Percentiles rank a stretch among this genome's conserved stretches.
phyloP scores from a whole-genome alignment of 805 yeast species.

The Alloascoidea hylecoeti region DNA sequence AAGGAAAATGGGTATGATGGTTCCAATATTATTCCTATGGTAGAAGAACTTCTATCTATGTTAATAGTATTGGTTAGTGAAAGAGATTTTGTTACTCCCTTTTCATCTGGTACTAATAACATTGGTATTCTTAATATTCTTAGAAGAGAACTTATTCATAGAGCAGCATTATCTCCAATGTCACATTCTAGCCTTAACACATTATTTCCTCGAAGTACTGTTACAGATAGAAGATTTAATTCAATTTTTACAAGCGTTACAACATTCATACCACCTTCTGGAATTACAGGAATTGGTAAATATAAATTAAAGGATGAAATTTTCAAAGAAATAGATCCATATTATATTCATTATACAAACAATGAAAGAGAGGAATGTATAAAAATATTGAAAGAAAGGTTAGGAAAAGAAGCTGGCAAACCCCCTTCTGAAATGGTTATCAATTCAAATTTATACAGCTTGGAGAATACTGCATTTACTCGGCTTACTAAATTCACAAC shows the following conservation, averaged over 20 bases:
- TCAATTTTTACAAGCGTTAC: constrained; percentile 41
- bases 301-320: constrained; percentile 52
- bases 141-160: constrained; percentile 67
- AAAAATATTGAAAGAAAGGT: constrained; percentile 36
- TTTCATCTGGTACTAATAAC: too few species aligned
- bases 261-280: constrained; percentile 43
- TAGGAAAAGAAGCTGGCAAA: constrained; percentile 23
- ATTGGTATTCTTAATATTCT: constrained; percentile 34
- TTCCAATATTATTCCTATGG: constrained; percentile 36
- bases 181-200: constrained; percentile 57
- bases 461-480: constrained; percentile 25
- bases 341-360: constrained; percentile 60
- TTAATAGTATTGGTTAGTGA: constrained; percentile 59
- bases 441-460: constrained; percentile 30
- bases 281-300: constrained; percentile 41
- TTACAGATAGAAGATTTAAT: constrained; percentile 64
- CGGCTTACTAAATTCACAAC: constrained; percentile 36
- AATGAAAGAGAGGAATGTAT: constrained; percentile 81
- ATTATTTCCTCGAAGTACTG: constrained; percentile 62
- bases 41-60: constrained; percentile 67
- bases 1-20: constrained; percentile 27
- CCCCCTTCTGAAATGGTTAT: constrained; percentile 36
- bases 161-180: constrained; percentile 60
- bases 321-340: constrained; percentile 57
- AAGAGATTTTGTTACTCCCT: too few species aligned